Evolutionary conservation across 768 basidiomycete genomes (phyloP).

Genomic region (Leccinum variicolor): DNA sequence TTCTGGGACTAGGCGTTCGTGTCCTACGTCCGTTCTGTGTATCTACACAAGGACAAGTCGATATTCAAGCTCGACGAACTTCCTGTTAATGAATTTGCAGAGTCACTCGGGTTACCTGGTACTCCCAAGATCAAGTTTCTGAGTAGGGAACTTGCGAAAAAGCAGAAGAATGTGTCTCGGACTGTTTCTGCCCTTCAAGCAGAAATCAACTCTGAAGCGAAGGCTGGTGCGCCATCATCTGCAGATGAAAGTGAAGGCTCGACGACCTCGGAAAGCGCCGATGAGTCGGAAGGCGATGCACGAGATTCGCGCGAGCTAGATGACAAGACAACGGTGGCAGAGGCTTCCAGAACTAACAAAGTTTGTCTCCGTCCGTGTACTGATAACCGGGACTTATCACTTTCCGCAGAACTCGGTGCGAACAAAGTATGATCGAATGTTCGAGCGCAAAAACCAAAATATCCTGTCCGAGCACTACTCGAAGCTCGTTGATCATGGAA

Average conservation of each 20-base stretch:
- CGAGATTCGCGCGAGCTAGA: background rate
- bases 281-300: conserved; percentile 26
- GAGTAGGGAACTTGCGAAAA: conserved; percentile 60
- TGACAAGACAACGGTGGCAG: background rate
- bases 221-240: conserved; percentile 9
- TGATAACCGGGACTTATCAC: background rate
- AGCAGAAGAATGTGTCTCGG: conserved; percentile 71
- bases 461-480: conserved; percentile 88
- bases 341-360: conserved; percentile 34
- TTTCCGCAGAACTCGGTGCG: conserved; percentile 46
- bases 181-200: conserved; percentile 36
- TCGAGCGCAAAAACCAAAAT: conserved; percentile 91
- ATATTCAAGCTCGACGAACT: conserved; percentile 86
- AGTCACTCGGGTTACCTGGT: conserved; percentile 89
- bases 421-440: conserved; percentile 98
- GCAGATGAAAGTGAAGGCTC: conserved; percentile 21
- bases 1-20: conserved; percentile 72
- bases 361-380: conserved; percentile 29
- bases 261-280: conserved; percentile 19
- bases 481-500: conserved; percentile 76
- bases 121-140: conserved; percentile 94
- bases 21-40: conserved; percentile 89
- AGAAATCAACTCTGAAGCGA: conserved; percentile 23
- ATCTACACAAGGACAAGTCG: conserved; percentile 91
- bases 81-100: conserved; percentile 81